Conservation (phyloP, 495 filamentous ascomycete species). For the Echria macrotheca region DNA sequence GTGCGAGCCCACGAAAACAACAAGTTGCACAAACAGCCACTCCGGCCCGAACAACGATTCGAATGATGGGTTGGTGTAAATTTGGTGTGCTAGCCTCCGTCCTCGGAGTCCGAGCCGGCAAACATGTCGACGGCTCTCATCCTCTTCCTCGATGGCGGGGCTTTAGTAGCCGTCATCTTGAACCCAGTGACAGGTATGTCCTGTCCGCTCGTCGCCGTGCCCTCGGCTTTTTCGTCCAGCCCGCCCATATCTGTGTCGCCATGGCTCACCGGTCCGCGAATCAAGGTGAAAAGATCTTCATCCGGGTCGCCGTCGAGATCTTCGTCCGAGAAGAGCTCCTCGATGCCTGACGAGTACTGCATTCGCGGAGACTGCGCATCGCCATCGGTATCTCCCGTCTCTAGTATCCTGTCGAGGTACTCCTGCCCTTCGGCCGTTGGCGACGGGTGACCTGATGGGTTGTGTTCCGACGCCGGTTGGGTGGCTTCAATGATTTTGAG, state of each 20-base stretch:
- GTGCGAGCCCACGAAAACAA: no score
- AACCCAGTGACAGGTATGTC: conserved; percentile 23
- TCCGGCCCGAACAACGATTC: no score
- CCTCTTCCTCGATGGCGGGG: conserved; percentile 43
- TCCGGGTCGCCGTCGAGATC: conserved; percentile 26
- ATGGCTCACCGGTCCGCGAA: background rate
- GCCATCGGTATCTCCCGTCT: conserved; percentile 33
- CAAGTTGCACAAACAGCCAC: no score
- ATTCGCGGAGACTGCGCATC: conserved; percentile 18
- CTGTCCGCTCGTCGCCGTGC: conserved; percentile 16
- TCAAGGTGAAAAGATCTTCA: conserved; percentile 12
- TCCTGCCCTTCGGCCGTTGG: conserved; percentile 18
- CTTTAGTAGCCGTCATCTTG: conserved; percentile 23
- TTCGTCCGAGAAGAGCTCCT: conserved; percentile 24
- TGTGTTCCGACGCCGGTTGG: no score
- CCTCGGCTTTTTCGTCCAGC: conserved; percentile 18
- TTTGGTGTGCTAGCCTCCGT: conserved; percentile 25
- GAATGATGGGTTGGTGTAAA: no score
- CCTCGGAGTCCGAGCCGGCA: conserved; percentile 55
- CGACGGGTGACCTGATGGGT: no score
- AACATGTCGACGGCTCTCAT: conserved; percentile 95
- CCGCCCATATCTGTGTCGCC: conserved; percentile 13
- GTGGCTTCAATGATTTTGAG: no score
- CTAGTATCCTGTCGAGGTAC: conserved; percentile 24
- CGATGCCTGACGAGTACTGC: conserved; percentile 21